These are phyloP conservation scores for Nematocida minor DNA, from an alignment of 371 early-diverging fungal species.

Conservation along the genomic window DNA sequence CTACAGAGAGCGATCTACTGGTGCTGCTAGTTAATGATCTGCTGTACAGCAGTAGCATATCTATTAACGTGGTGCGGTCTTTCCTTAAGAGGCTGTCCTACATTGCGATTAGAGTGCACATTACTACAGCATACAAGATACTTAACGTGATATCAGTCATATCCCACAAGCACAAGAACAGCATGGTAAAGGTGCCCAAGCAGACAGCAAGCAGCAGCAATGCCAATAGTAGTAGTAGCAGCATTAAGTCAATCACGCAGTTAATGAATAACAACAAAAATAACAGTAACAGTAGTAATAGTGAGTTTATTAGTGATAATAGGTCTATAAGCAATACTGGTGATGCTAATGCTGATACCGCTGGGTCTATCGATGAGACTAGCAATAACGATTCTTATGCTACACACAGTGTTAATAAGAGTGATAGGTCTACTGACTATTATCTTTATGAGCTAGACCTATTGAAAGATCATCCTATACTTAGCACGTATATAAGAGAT, in stretches of 20 bases:
- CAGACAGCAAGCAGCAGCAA: not conserved
- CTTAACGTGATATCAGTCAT: not conserved
- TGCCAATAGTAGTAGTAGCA: not conserved
- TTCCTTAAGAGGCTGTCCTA: slow-evolving; percentile 2
- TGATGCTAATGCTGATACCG: too few species aligned
- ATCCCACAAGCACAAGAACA: not conserved
- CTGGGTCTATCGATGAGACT: not conserved
- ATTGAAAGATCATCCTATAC: slow-evolving; percentile 44
- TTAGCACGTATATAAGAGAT: not conserved
- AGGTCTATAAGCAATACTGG: too few species aligned
- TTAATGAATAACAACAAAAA: not conserved
- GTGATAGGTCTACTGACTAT: not conserved
- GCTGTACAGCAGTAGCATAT: not conserved
- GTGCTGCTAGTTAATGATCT: not conserved
- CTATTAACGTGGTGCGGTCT: not conserved
- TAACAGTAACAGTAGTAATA: too few species aligned
- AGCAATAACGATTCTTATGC: not conserved
- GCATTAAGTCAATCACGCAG: not conserved
- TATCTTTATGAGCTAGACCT: slow-evolving; percentile 43
- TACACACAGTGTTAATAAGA: not conserved
- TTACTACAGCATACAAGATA: not conserved
- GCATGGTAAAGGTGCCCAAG: not conserved
- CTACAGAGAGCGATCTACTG: not conserved
- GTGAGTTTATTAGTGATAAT: too few species aligned
- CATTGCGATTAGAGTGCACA: not conserved